Conservation (phyloP, 2,329 filamentous ascomycete species). For the Chaetomiaceae sp. region DNA sequence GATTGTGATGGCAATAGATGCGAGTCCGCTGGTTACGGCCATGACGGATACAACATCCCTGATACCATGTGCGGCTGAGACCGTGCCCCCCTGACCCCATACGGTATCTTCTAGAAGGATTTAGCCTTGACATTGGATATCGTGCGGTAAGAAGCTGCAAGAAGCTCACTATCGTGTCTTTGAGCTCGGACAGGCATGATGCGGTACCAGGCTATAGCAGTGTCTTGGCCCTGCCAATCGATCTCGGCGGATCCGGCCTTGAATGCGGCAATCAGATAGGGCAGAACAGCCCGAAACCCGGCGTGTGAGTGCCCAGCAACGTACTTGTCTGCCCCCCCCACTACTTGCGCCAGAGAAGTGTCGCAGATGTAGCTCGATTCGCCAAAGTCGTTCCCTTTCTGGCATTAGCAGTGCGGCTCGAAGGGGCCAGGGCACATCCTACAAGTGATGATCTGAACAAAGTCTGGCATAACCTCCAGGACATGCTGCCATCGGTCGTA, state of each 20-base stretch:
- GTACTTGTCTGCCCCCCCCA: slow-evolving; percentile 45
- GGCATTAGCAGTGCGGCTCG: neutral
- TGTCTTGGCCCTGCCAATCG: slow-evolving; percentile 29
- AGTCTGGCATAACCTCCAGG: slow-evolving; percentile 45
- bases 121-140: no score
- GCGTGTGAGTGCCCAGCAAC: slow-evolving; percentile 45
- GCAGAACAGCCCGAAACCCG: slow-evolving; percentile 45
- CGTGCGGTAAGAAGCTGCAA: no score
- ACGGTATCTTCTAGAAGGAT: slow-evolving; percentile 27
- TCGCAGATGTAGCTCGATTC: slow-evolving; percentile 57
- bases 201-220: slow-evolving; percentile 42
- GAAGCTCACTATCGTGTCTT: slow-evolving; percentile 34
- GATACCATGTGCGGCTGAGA: slow-evolving; percentile 34
- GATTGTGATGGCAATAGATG: slow-evolving; percentile 36
- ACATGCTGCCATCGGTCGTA: slow-evolving; percentile 53
- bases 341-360: slow-evolving; percentile 40
- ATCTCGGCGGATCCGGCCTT: slow-evolving; percentile 40
- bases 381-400: slow-evolving; percentile 52
- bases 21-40: slow-evolving; percentile 31
- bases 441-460: slow-evolving; percentile 54
- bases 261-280: slow-evolving; percentile 48
- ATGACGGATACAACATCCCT: slow-evolving; percentile 44
- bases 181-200: slow-evolving; percentile 33
- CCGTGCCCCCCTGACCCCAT: slow-evolving; percentile 37
- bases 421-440: slow-evolving; percentile 1